These are phyloP conservation scores for Penicillium fimorum DNA, from an alignment of 495 filamentous ascomycete genomes.

Conservation along the genomic window DNA sequence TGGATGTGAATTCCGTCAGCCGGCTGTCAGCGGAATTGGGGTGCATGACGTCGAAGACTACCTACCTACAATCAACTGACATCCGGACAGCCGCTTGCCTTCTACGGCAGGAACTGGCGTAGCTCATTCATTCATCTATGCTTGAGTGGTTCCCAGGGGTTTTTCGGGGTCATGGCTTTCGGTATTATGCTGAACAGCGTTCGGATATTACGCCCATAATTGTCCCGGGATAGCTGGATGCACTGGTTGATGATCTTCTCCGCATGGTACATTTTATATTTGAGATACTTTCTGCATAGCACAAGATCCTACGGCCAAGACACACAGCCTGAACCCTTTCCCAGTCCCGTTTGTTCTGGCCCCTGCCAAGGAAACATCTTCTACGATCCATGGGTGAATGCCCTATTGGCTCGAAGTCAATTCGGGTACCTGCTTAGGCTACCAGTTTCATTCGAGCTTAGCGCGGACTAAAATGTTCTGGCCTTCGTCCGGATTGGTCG, in stretches of 20 bases:
- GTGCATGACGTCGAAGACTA: slow-evolving; percentile 10
- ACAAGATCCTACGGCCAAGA: neutral
- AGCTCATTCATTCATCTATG: neutral
- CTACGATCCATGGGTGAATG: slow-evolving; percentile 4
- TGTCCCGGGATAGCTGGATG: neutral
- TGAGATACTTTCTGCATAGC: neutral
- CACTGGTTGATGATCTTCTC: neutral
- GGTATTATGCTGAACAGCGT: neutral
- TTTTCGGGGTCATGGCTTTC: neutral
- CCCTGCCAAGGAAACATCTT: slow-evolving; percentile 13
- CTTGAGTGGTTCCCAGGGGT: neutral
- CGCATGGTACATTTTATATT: neutral
- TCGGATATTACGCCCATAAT: neutral
- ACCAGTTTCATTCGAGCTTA: neutral
- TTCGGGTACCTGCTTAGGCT: neutral
- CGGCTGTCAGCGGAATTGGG: slow-evolving; percentile 11
- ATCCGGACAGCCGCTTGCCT: neutral
- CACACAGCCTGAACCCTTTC: neutral
- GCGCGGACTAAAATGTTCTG: slow-evolving; percentile 22
- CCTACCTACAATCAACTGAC: neutral
- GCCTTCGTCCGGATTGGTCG: slow-evolving; percentile 38
- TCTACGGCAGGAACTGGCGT: neutral
- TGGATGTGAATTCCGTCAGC: neutral
- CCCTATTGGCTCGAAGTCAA: neutral
- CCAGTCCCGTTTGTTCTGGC: neutral